These are phyloP conservation scores for Kwoniella sp. DNA, from an alignment of 768 basidiomycete species.

Conservation along the genomic window DNA sequence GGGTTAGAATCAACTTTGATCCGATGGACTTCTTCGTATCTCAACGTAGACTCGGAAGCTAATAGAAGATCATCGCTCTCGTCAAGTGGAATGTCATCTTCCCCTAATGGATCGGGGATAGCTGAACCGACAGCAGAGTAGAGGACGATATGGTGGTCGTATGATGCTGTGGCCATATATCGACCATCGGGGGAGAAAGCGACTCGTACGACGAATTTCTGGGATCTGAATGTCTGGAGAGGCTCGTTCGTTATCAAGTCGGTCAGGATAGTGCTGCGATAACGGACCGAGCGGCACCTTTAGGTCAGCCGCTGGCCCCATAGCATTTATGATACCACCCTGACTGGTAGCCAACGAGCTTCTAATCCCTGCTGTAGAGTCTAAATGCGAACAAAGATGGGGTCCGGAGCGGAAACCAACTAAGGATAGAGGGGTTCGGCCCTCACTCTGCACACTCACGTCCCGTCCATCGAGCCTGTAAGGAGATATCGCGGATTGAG, in stretches of 20 bases:
- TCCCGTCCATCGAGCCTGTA: constrained; percentile 53
- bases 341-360: no score
- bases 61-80: constrained; percentile 42
- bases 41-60: constrained; percentile 42
- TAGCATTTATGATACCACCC: background rate
- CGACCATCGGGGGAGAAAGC: constrained; percentile 45
- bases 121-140: constrained; percentile 27
- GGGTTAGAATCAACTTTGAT: constrained; percentile 48
- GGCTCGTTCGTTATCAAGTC: constrained; percentile 48
- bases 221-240: constrained; percentile 48
- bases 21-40: constrained; percentile 37
- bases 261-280: constrained; percentile 42
- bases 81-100: constrained; percentile 38
- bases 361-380: no score
- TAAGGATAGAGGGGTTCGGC: no score
- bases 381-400: no score
- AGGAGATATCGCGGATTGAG: constrained; percentile 45
- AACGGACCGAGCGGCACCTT: background rate
- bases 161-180: constrained; percentile 50
- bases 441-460: constrained; percentile 40
- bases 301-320: background rate
- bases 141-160: constrained; percentile 48
- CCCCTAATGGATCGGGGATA: constrained; percentile 13
- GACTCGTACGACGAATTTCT: constrained; percentile 48
- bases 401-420: no score